These are phyloP conservation scores for Flaveria sonorensis DNA, from an alignment of 129 eudicot species.

Conservation along the genomic window DNA sequence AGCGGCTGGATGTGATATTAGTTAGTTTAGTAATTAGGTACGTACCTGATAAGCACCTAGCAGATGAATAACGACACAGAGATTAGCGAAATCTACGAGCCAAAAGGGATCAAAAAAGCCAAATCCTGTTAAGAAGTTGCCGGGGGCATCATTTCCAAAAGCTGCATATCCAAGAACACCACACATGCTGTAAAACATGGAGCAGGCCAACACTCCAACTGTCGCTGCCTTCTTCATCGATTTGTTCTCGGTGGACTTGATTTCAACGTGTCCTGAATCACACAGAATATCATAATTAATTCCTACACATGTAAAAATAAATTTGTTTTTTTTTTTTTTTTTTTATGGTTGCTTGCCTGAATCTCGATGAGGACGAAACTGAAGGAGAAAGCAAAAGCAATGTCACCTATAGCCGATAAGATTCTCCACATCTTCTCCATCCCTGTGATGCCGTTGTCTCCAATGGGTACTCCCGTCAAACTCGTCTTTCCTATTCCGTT, in stretches of 20 bases:
- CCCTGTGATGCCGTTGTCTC: constrained; percentile 37
- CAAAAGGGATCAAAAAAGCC: constrained; percentile 81
- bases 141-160: constrained; percentile 76
- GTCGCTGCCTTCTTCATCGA: constrained; percentile 66
- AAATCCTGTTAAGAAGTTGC: constrained; percentile 78
- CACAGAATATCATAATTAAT: too few relatives aligned
- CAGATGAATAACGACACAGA: constrained; percentile 71
- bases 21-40: background rate
- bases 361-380: constrained; percentile 68
- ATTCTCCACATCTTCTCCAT: constrained; percentile 59
- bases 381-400: constrained; percentile 71
- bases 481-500: constrained; percentile 48
- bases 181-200: constrained; percentile 57
- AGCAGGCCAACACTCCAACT: constrained; percentile 44
- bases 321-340: too few relatives aligned
- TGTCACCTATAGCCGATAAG: constrained; percentile 63
- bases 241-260: constrained; percentile 54
- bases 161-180: constrained; percentile 72
- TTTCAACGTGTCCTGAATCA: constrained; percentile 60
- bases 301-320: too few relatives aligned
- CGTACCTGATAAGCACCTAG: constrained; percentile 86
- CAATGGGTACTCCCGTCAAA: constrained; percentile 55
- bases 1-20: too few relatives aligned
- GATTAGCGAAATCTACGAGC: constrained; percentile 63
- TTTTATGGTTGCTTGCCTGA: constrained; percentile 36